Evolutionary conservation across 352 stramenopile species (phyloP), one percentile per base, ranked within the genome.

Genomic region (Phytophthora sojae): DNA sequence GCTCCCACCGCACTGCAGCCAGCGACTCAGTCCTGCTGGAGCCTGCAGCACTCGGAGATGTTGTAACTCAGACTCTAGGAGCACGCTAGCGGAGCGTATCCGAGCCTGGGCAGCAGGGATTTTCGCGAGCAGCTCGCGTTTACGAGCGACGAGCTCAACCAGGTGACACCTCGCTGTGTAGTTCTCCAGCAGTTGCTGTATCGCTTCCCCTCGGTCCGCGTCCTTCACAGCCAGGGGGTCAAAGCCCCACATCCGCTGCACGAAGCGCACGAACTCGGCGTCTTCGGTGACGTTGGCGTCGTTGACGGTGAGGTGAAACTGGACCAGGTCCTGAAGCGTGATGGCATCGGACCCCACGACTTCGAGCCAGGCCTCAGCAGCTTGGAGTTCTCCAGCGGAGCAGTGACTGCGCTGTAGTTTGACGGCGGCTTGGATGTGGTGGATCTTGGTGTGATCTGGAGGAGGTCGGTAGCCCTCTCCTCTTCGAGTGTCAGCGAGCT

Each of bases 191-290:
- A 85, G 29, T 23, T 14, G 69, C 44, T 61, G 57, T 1, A 60
- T 79, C 23, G 30, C 78, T 68, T 62, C 69, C 64, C 21, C 79
- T 59, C 45, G 69, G 32, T 54, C 82, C 49, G 50, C 78, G 76
- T 74, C 65, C 39, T 60, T 74, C 30, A 77, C 56, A 1, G 44
- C 55, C 12, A 67, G 63, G 3, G 71, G 64, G 15, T 91, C 71
- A 61, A 92, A 85, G 4, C 68, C 61, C 85, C 83, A 93, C 59
- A 89, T 67, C 1, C 83, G 83, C 78, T 91, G 76, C 7, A 94
- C 58, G 54, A 82, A 91, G 8, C 71, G 66, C 3, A 90, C 70
- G 49, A 92, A 94, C 51, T 89, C 80, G 1, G 82, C 85, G 26
- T 94, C 86, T 66, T 91, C 81, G 0, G 69, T 49, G 4, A 54